A percentile compares a stretch with the other conserved stretches of the same genome.
Evolutionary conservation across 75 land plant genomes (phyloP).

Genomic region (Adiantum capillusveneris): DNA sequence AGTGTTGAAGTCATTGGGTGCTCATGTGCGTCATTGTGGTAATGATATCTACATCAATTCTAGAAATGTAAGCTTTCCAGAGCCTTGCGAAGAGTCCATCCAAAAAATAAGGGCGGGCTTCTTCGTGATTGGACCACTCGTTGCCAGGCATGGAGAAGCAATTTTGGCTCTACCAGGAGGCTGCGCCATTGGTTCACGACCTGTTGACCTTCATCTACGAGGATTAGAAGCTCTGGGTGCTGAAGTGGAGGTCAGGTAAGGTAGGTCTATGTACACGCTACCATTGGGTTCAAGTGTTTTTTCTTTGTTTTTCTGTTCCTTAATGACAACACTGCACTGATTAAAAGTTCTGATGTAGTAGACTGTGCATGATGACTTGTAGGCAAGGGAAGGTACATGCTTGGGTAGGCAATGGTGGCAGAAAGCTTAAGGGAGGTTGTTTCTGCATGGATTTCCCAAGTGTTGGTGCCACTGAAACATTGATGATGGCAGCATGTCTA

Average conservation of each 20-base stretch:
- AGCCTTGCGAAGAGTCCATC: constrained; percentile 41
- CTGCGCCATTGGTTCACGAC: constrained; percentile 61
- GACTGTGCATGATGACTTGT: constrained; percentile 5
- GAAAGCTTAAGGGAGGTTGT: constrained; percentile 42
- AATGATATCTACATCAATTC: constrained; percentile 26
- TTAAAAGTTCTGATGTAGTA: background rate
- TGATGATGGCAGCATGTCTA: constrained; percentile 76
- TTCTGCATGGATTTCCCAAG: constrained; percentile 68
- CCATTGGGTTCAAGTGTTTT: too few species aligned
- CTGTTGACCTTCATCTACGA: constrained; percentile 53
- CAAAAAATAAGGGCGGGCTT: constrained; percentile 58
- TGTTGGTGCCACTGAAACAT: constrained; percentile 78
- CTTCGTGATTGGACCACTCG: constrained; percentile 55
- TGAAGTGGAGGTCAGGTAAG: constrained; percentile 41
- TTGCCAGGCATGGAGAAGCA: constrained; percentile 63
- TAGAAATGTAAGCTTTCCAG: constrained; percentile 22
- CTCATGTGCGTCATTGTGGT: constrained; percentile 18
- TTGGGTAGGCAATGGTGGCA: constrained; percentile 42
- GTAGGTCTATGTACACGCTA: too few species aligned
- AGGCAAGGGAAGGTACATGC: constrained; percentile 66
- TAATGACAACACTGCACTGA: too few species aligned
- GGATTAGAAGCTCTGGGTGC: constrained; percentile 67
- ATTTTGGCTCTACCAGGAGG: constrained; percentile 66
- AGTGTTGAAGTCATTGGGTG: constrained; percentile 52
- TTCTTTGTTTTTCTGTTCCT: too few species aligned